A percentile compares a stretch with the other conserved stretches of the same genome.
These are phyloP conservation scores for Apiotrichum siamense DNA, from an alignment of 1,284 basidiomycete species.

Conservation along the genomic window DNA sequence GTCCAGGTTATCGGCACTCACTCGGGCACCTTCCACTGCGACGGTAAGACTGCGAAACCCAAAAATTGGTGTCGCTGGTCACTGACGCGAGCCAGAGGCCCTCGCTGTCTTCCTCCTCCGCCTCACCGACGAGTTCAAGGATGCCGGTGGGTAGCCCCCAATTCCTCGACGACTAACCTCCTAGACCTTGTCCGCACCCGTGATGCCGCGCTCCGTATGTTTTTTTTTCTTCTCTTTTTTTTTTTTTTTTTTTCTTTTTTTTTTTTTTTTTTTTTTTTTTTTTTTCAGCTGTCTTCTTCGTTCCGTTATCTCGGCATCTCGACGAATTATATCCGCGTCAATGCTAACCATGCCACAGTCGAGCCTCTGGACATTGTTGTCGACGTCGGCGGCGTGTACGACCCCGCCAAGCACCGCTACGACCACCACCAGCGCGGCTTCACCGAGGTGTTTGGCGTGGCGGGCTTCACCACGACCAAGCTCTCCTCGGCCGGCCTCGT, in stretches of 20 bases:
- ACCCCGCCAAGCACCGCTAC: constrained; percentile 68
- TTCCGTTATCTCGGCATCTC: too few relatives aligned
- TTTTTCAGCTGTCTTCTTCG: too few relatives aligned
- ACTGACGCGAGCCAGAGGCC: constrained; percentile 25
- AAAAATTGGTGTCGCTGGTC: too few relatives aligned
- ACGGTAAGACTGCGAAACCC: too few relatives aligned
- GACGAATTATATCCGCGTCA: background rate
- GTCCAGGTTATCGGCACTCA: constrained; percentile 73
- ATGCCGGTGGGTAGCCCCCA: constrained; percentile 56
- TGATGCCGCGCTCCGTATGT: constrained; percentile 60
- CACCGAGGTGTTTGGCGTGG: constrained; percentile 77
- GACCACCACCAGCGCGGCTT: constrained; percentile 98
- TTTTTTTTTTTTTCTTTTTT: too few relatives aligned
- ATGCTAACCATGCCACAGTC: constrained; percentile 48
- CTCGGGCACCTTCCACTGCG: constrained; percentile 93
- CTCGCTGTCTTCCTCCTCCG: constrained; percentile 64
- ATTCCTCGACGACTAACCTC: background rate
- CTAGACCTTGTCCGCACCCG: constrained; percentile 76
- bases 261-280: too few relatives aligned
- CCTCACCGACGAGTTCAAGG: constrained; percentile 66
- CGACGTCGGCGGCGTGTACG: constrained; percentile 92
- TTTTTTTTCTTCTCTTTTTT: too few relatives aligned
- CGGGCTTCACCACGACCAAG: constrained; percentile 62
- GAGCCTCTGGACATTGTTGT: constrained; percentile 91
- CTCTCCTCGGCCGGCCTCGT: constrained; percentile 88